Conservation (phyloP, 768 basidiomycete species). For the Xerocomellus chrysenteron region DNA sequence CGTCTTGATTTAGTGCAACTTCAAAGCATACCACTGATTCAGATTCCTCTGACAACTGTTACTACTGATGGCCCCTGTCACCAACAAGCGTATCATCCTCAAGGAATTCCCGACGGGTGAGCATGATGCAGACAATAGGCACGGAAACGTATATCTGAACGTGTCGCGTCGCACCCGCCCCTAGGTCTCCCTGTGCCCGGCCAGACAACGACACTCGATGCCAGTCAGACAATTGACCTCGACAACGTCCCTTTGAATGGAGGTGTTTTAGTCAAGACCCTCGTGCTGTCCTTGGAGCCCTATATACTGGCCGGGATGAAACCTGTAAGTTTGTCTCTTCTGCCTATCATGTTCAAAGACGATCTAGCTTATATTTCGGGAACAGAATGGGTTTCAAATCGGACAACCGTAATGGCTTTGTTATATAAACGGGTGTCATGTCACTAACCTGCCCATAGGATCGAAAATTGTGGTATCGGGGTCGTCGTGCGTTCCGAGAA, state of each 20-base stretch:
- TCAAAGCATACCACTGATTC: too few species aligned
- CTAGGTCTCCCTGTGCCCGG: conserved; percentile 29
- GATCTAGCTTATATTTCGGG: neutral
- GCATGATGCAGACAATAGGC: neutral
- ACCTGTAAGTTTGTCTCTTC: conserved; percentile 36
- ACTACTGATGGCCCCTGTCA: conserved; percentile 11
- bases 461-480: conserved; percentile 40
- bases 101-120: conserved; percentile 28
- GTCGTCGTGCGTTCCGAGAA: conserved; percentile 18
- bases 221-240: conserved; percentile 46
- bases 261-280: conserved; percentile 49
- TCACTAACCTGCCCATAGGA: neutral
- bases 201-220: conserved; percentile 46
- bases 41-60: neutral
- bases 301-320: conserved; percentile 43
- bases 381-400: conserved; percentile 10
- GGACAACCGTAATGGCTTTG: conserved; percentile 2
- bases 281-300: conserved; percentile 48
- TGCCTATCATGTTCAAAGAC: conserved; percentile 14
- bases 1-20: neutral
- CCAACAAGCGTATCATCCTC: conserved; percentile 37
- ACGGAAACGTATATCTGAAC: neutral
- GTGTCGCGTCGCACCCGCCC: neutral
- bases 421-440: neutral
- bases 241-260: conserved; percentile 45